Percentiles rank a stretch among this genome's conserved stretches.
These are phyloP conservation scores for Cystofilobasidium bisporidii DNA, from an alignment of 768 basidiomycete genomes.

Conservation along the genomic window DNA sequence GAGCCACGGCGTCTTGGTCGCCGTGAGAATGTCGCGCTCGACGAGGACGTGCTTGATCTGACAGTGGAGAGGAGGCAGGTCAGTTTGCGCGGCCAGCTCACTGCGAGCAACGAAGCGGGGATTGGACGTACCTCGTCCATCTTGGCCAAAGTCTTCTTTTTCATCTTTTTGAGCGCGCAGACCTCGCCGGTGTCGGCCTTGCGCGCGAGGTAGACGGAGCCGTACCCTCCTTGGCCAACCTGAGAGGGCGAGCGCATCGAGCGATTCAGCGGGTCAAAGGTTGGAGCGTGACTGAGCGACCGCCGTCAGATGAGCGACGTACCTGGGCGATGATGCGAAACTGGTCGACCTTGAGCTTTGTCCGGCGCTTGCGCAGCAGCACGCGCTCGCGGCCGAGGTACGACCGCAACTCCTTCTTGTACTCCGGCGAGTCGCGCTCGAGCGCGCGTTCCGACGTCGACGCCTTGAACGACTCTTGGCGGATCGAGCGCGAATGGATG, in stretches of 20 bases:
- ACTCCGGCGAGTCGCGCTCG: conserved; percentile 29
- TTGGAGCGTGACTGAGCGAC: too few relatives aligned
- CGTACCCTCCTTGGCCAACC: conserved; percentile 97
- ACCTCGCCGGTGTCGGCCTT: conserved; percentile 94
- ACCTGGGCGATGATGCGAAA: conserved; percentile 94
- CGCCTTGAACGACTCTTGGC: conserved; percentile 61
- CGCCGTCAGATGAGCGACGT: too few relatives aligned
- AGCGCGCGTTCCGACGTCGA: conserved; percentile 62
- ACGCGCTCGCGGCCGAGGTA: conserved; percentile 93
- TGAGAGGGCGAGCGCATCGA: conserved; percentile 1
- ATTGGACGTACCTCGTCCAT: conserved; percentile 79
- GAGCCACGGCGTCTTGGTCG: conserved; percentile 95
- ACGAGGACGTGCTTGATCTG: conserved; percentile 96
- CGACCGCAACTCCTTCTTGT: conserved; percentile 70
- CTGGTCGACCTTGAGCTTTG: conserved; percentile 84
- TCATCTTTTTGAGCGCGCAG: conserved; percentile 96
- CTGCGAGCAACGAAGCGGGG: conserved; percentile 1
- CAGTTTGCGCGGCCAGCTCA: too few relatives aligned
- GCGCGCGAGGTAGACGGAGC: conserved; percentile 89
- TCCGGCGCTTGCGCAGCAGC: conserved; percentile 76
- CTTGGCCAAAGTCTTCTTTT: conserved; percentile 83
- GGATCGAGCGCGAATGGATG: conserved; percentile 71
- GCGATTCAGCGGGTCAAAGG: too few relatives aligned
- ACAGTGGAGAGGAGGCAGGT: background rate
- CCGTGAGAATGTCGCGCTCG: conserved; percentile 93